Conservation (phyloP, 192 early-diverging fungal species). For the Dissophora globulifera region DNA sequence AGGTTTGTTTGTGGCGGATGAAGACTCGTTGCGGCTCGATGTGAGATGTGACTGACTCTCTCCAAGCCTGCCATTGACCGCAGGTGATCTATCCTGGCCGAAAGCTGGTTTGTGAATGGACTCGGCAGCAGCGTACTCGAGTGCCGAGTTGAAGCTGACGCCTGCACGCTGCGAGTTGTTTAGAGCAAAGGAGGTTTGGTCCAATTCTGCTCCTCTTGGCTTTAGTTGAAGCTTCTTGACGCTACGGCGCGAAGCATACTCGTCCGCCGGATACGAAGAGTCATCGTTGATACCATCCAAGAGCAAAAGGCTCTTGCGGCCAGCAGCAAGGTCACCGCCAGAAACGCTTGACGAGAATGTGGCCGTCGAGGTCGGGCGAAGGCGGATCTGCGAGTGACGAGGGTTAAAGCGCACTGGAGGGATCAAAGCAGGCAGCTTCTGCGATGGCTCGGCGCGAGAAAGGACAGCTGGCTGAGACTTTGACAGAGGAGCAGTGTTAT, state of each 20-base stretch:
- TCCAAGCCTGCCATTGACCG: neutral
- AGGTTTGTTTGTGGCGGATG: neutral
- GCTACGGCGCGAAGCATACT: constrained; percentile 75
- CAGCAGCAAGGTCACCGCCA: constrained; percentile 29
- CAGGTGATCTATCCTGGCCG: constrained; percentile 12
- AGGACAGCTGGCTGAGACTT: constrained; percentile 35
- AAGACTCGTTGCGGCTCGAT: constrained; percentile 4
- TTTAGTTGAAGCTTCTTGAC: constrained; percentile 80
- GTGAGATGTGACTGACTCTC: neutral
- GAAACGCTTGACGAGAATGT: constrained; percentile 48
- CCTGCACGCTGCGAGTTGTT: constrained; percentile 13
- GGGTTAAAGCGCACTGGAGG: constrained; percentile 83
- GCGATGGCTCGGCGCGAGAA: constrained; percentile 50
- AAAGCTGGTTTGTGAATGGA: constrained; percentile 15
- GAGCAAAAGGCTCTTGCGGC: constrained; percentile 48
- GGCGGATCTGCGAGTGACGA: constrained; percentile 64
- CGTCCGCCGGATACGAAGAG: constrained; percentile 67
- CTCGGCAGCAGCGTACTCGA: constrained; percentile 40
- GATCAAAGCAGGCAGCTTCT: constrained; percentile 76
- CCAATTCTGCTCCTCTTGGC: constrained; percentile 14
- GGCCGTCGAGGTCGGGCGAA: constrained; percentile 38
- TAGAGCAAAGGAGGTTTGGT: constrained; percentile 6
- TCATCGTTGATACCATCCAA: constrained; percentile 51
- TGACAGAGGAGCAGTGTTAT: constrained; percentile 53
- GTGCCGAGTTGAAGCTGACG: constrained; percentile 48